phyloP scores from a whole-genome alignment of 495 filamentous ascomycete species.

The Aspergillus affinis region DNA sequence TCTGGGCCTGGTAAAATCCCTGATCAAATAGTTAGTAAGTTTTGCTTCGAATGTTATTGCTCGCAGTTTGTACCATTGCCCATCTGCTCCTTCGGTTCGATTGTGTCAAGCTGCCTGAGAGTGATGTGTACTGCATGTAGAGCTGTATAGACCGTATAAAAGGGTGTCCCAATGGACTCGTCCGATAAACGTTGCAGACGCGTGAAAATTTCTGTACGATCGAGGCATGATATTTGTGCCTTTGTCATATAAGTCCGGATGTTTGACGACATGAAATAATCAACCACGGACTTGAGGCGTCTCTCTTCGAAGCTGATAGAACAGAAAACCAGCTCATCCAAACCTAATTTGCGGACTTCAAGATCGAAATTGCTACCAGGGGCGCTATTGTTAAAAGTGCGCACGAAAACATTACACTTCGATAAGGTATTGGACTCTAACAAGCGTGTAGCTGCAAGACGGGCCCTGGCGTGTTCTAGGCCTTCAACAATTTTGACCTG shows the following conservation, averaged over 20 bases:
- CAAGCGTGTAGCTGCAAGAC: background rate
- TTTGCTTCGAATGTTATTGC: background rate
- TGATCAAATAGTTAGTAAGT: too few relatives aligned
- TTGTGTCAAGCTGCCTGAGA: background rate
- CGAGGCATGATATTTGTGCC: background rate
- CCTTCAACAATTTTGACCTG: slow-evolving; percentile 1
- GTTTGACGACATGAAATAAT: slow-evolving; percentile 1
- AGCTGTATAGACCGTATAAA: background rate
- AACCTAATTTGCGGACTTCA: background rate
- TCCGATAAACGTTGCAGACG: background rate
- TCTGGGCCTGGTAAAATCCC: background rate
- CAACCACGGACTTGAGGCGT: slow-evolving; percentile 3
- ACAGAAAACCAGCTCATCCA: slow-evolving; percentile 3
- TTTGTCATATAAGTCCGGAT: slow-evolving; percentile 1
- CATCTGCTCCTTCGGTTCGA: background rate
- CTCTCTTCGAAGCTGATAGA: slow-evolving; percentile 8
- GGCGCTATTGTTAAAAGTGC: background rate
- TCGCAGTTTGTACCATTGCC: background rate
- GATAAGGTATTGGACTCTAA: slow-evolving; percentile 1
- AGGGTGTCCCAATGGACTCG: background rate
- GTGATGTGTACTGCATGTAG: background rate
- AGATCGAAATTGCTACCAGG: slow-evolving; percentile 1
- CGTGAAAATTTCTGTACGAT: slow-evolving; percentile 1
- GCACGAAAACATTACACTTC: slow-evolving; percentile 2
- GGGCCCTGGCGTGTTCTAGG: slow-evolving; percentile 1